Percentiles rank a stretch among this genome's conserved stretches.
Evolutionary conservation across 1,284 basidiomycete genomes (phyloP).

Genomic region (Erythrobasidium hasegawianum): DNA sequence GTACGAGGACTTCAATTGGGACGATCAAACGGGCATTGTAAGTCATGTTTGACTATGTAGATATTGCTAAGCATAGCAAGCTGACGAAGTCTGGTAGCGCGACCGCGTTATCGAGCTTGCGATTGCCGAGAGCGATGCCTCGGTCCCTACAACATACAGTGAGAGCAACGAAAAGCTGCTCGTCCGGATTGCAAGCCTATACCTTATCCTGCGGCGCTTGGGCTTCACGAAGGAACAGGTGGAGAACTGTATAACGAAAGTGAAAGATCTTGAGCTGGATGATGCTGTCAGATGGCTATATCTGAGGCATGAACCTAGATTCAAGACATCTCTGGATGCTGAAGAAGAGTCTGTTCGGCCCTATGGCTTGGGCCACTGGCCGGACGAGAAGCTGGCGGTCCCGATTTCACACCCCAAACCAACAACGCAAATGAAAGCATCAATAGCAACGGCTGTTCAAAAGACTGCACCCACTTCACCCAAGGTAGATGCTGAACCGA

Average conservation of each 20-base stretch:
- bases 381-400: neutral
- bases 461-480: neutral
- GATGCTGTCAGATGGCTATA: conserved; percentile 87
- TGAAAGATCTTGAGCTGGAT: conserved; percentile 69
- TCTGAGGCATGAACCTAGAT: neutral
- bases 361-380: neutral
- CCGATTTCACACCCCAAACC: neutral
- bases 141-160: conserved; percentile 38
- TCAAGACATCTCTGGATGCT: neutral
- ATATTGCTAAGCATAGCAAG: neutral
- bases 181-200: conserved; percentile 68
- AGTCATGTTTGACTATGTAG: neutral
- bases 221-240: conserved; percentile 72
- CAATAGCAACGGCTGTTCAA: neutral
- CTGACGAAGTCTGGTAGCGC: conserved; percentile 38
- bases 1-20: conserved; percentile 57
- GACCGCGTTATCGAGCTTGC: conserved; percentile 42
- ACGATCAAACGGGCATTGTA: conserved; percentile 47
- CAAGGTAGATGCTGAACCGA: neutral
- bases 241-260: conserved; percentile 62
- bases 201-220: conserved; percentile 75
- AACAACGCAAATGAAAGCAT: neutral
- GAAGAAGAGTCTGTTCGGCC: neutral
- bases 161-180: conserved; percentile 67
- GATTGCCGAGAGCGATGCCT: conserved; percentile 27